A percentile compares a stretch with the other conserved stretches of the same genome.
These are phyloP conservation scores for Tylopilus vinaceipallidus DNA, from an alignment of 768 basidiomycete species.

Conservation along the genomic window DNA sequence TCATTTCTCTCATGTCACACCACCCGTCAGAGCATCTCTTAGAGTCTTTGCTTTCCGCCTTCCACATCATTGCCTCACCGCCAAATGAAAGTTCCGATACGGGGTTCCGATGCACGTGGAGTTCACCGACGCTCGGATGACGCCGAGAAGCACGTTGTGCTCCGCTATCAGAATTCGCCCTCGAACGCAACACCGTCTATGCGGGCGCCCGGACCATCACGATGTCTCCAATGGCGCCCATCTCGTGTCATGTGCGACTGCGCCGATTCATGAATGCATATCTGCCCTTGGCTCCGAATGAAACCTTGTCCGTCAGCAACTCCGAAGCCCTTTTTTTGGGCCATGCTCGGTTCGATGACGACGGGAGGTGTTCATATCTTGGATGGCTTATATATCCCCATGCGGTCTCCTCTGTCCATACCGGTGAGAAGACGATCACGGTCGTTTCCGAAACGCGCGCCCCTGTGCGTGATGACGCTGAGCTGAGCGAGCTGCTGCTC, in stretches of 20 bases:
- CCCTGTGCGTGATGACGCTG: neutral
- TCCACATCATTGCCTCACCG: neutral
- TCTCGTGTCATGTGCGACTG: constrained; percentile 11
- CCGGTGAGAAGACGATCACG: constrained; percentile 17
- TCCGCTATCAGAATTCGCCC: neutral
- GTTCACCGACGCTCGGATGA: neutral
- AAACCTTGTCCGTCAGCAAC: constrained; percentile 4
- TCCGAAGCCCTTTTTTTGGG: neutral
- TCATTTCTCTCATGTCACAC: constrained; percentile 12
- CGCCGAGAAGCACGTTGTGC: constrained; percentile 3
- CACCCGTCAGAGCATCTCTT: constrained; percentile 6
- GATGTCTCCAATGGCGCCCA: constrained; percentile 18
- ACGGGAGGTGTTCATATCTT: constrained; percentile 13
- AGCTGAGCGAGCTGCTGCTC: neutral
- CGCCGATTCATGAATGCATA: constrained; percentile 16
- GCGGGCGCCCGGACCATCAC: constrained; percentile 5
- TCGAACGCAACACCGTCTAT: constrained; percentile 7
- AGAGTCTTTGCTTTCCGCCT: neutral
- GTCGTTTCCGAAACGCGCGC: constrained; percentile 11
- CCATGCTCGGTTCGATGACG: neutral
- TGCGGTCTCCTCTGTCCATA: constrained; percentile 8
- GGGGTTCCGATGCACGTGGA: constrained; percentile 9
- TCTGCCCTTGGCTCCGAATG: neutral
- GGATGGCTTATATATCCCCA: constrained; percentile 6
- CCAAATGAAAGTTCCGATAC: no score